Conservation (phyloP, 768 basidiomycete species). For the Ramaria sp. region DNA sequence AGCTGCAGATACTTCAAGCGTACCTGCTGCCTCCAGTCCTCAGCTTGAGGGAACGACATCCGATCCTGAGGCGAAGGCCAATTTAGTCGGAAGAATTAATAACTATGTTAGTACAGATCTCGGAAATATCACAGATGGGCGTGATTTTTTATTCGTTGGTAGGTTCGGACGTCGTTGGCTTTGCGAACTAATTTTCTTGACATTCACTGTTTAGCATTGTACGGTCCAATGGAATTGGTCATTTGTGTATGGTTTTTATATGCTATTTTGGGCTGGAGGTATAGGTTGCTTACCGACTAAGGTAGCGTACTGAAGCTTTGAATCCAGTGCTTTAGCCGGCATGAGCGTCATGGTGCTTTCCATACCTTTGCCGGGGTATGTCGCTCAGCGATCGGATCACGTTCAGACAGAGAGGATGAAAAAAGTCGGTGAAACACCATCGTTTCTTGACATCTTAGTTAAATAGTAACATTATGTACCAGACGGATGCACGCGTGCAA, state of each 20-base stretch:
- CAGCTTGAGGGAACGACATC: slow-evolving; percentile 3
- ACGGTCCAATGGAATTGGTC: slow-evolving; percentile 29
- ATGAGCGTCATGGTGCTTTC: slow-evolving; percentile 39
- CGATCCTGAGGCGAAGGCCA: slow-evolving; percentile 23
- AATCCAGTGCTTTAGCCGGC: slow-evolving; percentile 43
- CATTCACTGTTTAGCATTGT: slow-evolving; percentile 19
- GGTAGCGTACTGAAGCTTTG: neutral
- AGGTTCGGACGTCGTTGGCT: slow-evolving; percentile 15
- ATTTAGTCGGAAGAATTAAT: slow-evolving; percentile 66
- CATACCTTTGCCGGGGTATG: slow-evolving; percentile 47
- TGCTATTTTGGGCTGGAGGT: slow-evolving; percentile 40
- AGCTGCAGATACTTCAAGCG: slow-evolving; percentile 2
- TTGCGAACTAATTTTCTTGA: slow-evolving; percentile 16
- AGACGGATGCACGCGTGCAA: slow-evolving; percentile 52
- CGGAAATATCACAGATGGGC: slow-evolving; percentile 25
- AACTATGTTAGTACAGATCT: slow-evolving; percentile 65
- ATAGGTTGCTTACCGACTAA: slow-evolving; percentile 2
- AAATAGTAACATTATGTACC: neutral
- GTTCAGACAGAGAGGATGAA: slow-evolving; percentile 43
- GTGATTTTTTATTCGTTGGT: slow-evolving; percentile 25
- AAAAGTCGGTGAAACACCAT: slow-evolving; percentile 21
- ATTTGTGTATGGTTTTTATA: slow-evolving; percentile 34
- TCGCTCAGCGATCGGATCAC: slow-evolving; percentile 36
- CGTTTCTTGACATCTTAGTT: neutral
- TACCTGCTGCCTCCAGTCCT: neutral